These are phyloP conservation scores for Aureobasidium sp. DNA, from an alignment of 2,329 filamentous ascomycete species.

Conservation along the genomic window DNA sequence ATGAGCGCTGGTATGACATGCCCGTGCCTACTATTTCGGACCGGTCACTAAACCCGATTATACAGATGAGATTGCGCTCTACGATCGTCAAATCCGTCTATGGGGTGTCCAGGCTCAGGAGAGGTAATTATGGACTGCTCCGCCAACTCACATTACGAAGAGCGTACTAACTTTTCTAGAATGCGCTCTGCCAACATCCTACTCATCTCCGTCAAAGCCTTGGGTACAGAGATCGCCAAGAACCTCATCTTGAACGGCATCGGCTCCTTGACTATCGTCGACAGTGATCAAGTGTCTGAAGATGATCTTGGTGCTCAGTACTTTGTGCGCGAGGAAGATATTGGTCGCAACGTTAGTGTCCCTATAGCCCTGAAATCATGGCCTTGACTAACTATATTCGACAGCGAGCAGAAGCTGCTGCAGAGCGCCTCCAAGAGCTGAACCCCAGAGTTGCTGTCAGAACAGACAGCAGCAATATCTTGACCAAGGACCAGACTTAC, in stretches of 20 bases:
- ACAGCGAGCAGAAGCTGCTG: conserved; percentile 83
- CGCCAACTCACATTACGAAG: conserved; percentile 47
- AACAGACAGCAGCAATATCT: conserved; percentile 73
- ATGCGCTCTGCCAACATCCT: conserved; percentile 92
- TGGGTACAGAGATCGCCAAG: conserved; percentile 96
- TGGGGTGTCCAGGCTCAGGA: conserved; percentile 98
- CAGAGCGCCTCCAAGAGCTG: conserved; percentile 80
- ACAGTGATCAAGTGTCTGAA: conserved; percentile 78
- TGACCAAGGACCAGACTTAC: conserved; percentile 74
- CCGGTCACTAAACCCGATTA: not conserved
- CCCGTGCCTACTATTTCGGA: too few relatives aligned
- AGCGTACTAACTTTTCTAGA: conserved; percentile 20
- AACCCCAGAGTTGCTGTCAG: conserved; percentile 86
- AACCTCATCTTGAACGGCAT: conserved; percentile 97
- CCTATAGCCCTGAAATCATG: too few relatives aligned
- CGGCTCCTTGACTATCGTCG: conserved; percentile 88
- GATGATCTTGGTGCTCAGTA: conserved; percentile 77
- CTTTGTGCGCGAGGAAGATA: conserved; percentile 75
- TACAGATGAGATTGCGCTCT: conserved; percentile 93
- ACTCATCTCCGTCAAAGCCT: conserved; percentile 85
- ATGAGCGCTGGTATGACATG: conserved; percentile 37
- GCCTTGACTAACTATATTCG: conserved; percentile 23
- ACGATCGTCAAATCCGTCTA: conserved; percentile 96
- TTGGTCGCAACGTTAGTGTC: conserved; percentile 75
- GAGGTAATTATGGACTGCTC: conserved; percentile 25